Evolutionary conservation across 1,284 basidiomycete genomes (phyloP).

Genomic region (Ceratobasidium sp.): DNA sequence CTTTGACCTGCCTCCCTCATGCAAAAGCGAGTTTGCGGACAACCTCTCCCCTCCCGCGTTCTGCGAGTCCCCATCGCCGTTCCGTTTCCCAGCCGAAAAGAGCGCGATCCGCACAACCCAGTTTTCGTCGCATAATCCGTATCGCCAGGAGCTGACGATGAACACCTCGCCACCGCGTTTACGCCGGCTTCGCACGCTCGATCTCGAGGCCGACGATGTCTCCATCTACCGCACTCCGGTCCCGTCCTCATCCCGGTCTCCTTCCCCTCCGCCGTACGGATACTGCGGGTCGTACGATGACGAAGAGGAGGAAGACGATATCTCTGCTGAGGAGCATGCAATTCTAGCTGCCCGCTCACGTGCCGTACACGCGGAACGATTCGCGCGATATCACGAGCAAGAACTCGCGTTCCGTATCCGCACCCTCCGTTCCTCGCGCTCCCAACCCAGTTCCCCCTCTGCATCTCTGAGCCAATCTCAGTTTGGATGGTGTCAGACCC

Average conservation of each 20-base stretch:
- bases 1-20: slow-evolving; percentile 41
- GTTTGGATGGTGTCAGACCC: slow-evolving; percentile 12
- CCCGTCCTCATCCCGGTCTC: slow-evolving; percentile 23
- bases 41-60: slow-evolving; percentile 44
- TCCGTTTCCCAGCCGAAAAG: slow-evolving; percentile 37
- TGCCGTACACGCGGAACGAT: slow-evolving; percentile 37
- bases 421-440: slow-evolving; percentile 30
- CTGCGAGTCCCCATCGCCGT: slow-evolving; percentile 34
- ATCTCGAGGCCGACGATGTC: slow-evolving; percentile 37
- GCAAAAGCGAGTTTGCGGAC: slow-evolving; percentile 44
- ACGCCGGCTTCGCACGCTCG: slow-evolving; percentile 39
- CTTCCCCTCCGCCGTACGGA: slow-evolving; percentile 40
- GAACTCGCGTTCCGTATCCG: slow-evolving; percentile 37
- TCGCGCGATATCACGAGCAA: slow-evolving; percentile 40
- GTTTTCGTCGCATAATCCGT: slow-evolving; percentile 30
- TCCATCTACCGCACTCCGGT: background rate
- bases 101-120: slow-evolving; percentile 14
- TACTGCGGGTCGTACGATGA: slow-evolving; percentile 39
- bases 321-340: slow-evolving; percentile 36
- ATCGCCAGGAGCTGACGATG: slow-evolving; percentile 35
- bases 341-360: slow-evolving; percentile 39
- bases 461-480: background rate
- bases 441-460: slow-evolving; percentile 30
- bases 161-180: slow-evolving; percentile 40
- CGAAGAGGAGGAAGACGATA: slow-evolving; percentile 35